Evolutionary conservation across 2,329 filamentous ascomycete species (phyloP), one percentile per base, ranked within the genome.

Genomic region (Aspergillus udagawae): DNA sequence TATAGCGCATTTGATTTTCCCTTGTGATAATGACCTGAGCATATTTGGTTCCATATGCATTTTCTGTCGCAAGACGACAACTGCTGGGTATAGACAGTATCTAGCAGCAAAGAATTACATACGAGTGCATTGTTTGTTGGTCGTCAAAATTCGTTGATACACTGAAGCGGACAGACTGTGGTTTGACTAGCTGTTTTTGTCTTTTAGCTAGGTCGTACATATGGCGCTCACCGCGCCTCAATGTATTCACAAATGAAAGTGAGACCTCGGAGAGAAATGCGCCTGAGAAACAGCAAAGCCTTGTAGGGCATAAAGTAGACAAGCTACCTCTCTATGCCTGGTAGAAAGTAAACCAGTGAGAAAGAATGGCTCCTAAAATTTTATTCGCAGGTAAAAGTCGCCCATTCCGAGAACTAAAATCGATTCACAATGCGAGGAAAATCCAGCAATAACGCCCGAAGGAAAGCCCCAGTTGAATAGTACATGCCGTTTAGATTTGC

Each of bases 1-100:
- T 72, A 68, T 67, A 71, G 69, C 69, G 70, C 66, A 63, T 66
- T 56, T 61, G 60, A 58, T 55, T 56, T 58, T 49, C 56, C 42
- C 51, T 52, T 60, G 58, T 63, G 63, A 56, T 63, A 58, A 66
- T 61, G 63, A 65, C 58, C 59, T 58, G 59, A 60, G 65, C 63
- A 66, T 70, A 56, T 63, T 66, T 63, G 32, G 65, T 60, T 51
- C 51, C 51, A 50, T 58, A 55, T 66, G 65, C 67, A 67, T 68
- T 58, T 63, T 53, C 32, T 63, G 60, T 63, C 61, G 62, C 60
- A 29, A 67, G 63, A 58, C 62, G 63, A 64, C 63, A 51, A 47
- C 54, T 55, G 57, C 59, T 63, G 52, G 48, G 48, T 56, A 42
- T 49, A 48, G 17, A 52, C 29, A 50, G 53, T 63, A 56, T 60